Evolutionary conservation across 1,139 yeast species (phyloP).

Genomic region (Trichomonascaceae sp.): DNA sequence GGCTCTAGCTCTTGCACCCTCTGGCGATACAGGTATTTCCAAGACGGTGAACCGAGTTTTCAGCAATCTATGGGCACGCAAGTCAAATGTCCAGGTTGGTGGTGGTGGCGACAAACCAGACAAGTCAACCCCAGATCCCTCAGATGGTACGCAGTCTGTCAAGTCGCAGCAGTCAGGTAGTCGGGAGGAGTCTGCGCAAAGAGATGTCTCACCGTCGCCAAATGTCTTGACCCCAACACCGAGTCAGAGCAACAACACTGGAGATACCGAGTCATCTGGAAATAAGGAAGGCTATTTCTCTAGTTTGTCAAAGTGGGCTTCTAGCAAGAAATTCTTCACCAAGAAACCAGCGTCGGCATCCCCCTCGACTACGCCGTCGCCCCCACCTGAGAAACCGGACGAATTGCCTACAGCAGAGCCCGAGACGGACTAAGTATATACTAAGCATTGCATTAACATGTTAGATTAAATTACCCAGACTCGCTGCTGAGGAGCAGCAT

Average conservation of each 20-base stretch:
- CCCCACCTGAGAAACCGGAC: background rate
- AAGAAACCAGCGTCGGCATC: background rate
- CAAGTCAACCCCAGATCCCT: too few species aligned
- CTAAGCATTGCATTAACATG: background rate
- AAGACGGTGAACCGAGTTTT: constrained; percentile 18
- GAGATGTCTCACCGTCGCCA: too few species aligned
- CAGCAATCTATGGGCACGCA: constrained; percentile 19
- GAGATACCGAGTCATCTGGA: too few species aligned
- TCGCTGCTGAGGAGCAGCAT: constrained; percentile 8
- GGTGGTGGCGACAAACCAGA: too few species aligned
- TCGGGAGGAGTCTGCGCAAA: too few species aligned
- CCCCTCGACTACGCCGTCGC: background rate
- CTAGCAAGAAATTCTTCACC: constrained; percentile 2
- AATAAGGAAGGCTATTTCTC: constrained; percentile 12
- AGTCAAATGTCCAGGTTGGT: too few species aligned
- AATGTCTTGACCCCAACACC: too few species aligned
- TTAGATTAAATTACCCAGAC: constrained; percentile 12
- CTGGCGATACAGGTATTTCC: constrained; percentile 12
- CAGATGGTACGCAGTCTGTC: too few species aligned
- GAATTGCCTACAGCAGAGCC: background rate
- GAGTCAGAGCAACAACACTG: too few species aligned
- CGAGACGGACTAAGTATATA: background rate
- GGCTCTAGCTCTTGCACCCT: constrained; percentile 12
- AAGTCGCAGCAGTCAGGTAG: too few species aligned
- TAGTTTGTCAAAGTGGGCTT: constrained; percentile 20